Percentiles rank a stretch among this genome's conserved stretches.
Evolutionary conservation across 163 green algal genomes (phyloP).

Genomic region (Chlorella variabilis): DNA sequence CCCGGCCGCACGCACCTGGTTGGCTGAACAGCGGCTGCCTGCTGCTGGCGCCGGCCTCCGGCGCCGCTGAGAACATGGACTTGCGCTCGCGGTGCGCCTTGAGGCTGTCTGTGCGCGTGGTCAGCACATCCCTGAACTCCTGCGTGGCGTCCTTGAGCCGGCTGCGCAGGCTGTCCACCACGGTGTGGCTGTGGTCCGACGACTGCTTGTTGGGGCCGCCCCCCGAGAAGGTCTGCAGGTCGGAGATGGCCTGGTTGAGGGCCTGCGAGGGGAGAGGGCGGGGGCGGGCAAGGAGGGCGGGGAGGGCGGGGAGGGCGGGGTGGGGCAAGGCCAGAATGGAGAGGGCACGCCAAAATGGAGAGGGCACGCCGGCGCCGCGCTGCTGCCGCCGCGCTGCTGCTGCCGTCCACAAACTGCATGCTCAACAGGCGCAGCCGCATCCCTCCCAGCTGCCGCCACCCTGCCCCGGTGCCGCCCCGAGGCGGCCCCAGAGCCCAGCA

Average conservation of each 20-base stretch:
- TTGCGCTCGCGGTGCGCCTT: constrained; percentile 88
- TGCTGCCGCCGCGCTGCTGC: no score
- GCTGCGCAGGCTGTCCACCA: constrained; percentile 92
- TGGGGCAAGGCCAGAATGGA: no score
- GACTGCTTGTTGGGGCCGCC: constrained; percentile 60
- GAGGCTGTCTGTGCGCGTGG: constrained; percentile 66
- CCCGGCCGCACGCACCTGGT: constrained; percentile 45
- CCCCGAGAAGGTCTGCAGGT: constrained; percentile 78
- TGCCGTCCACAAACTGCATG: no score
- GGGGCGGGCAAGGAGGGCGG: background rate
- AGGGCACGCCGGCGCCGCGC: no score
- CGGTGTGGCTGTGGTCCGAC: constrained; percentile 70
- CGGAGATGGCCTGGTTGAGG: constrained; percentile 90
- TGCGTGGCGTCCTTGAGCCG: constrained; percentile 94
- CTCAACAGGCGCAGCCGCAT: no score
- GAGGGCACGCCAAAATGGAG: no score
- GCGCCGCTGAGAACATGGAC: constrained; percentile 79
- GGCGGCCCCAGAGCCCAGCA: background rate
- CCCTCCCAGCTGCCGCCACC: no score
- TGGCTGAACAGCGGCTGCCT: constrained; percentile 45
- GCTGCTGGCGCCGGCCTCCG: background rate
- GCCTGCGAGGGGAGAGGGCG: constrained; percentile 12
- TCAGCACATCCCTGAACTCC: constrained; percentile 94
- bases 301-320: no score
- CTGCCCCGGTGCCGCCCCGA: no score